Evolutionary conservation across 2,329 filamentous ascomycete genomes (phyloP).

Genomic region (Fulvia fulva): DNA sequence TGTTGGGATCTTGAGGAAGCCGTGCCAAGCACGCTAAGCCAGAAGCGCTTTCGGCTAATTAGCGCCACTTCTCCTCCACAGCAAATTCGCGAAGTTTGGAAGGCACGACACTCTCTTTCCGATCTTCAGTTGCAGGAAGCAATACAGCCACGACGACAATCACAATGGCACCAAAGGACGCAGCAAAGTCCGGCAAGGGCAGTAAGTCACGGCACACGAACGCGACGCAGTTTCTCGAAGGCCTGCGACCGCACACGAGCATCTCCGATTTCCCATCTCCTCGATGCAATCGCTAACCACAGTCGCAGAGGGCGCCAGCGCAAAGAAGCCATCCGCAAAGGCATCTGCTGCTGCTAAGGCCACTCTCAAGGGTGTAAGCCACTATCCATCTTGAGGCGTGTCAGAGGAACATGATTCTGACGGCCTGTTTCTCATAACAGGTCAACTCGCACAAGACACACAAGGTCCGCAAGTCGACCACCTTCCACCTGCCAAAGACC

Average conservation of each 20-base stretch:
- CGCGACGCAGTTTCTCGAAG: conserved; percentile 2
- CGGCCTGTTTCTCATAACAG: conserved; percentile 51
- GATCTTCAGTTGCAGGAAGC: conserved; percentile 18
- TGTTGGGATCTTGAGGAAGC: too few relatives aligned
- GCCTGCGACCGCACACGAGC: background rate
- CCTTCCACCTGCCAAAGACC: conserved; percentile 97
- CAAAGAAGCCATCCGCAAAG: conserved; percentile 66
- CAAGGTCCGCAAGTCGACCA: conserved; percentile 89
- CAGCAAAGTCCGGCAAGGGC: conserved; percentile 19
- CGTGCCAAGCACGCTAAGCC: background rate
- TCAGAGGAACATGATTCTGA: conserved; percentile 50
- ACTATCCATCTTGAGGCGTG: conserved; percentile 41
- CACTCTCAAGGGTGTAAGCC: conserved; percentile 86
- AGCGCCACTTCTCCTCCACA: background rate
- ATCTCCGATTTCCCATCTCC: conserved; percentile 5
- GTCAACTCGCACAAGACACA: conserved; percentile 77
- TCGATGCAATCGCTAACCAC: conserved; percentile 25
- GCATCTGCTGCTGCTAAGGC: conserved; percentile 93
- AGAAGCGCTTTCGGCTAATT: background rate
- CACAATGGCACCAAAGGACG: conserved; percentile 32
- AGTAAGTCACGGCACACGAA: conserved; percentile 11
- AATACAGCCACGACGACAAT: conserved; percentile 16
- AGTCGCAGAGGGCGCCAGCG: conserved; percentile 32
- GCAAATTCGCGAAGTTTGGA: background rate
- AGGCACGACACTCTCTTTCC: background rate